Base-by-base conservation (phyloP, 352 stramenopile species). In the Phytophthora citricola region DNA sequence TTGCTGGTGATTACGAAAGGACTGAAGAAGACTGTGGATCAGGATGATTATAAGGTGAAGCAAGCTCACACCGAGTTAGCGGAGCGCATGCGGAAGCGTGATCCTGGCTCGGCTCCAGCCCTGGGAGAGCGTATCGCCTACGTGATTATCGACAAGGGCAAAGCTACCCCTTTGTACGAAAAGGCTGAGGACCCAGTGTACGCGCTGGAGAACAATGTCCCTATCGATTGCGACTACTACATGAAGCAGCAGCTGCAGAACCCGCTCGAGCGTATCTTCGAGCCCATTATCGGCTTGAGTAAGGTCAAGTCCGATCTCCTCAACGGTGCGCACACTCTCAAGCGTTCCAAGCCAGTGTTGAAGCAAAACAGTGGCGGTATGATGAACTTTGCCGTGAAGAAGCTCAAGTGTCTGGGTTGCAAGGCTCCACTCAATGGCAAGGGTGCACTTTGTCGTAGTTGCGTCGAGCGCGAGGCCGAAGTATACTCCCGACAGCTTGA, bases 161-260 rank as follows among this genome's bases (percentile, higher is more conserved):
- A 99, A 78, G 87, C 90, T 29, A 94, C 94, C 8, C 91, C 94
- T 32, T 95, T 97, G 41, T 99, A 99, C 72, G 96, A 99, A 64
- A 99, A 99, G 73, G 94, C 91, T 0, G 98, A 99, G 67, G 98
- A 99, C 77, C 98, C 98, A 7, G 97, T 99, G 63, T 99, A 98
- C 64, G 97, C 98, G 6, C 82, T 99, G 14, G 98, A 99, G 66
- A 98, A 99, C 79, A 99, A 98, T 75, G 66, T 99, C 7, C 95
- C 97, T 9, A 99, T 99, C 69, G 98, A 99, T 75, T 98, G 92
- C 48, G 92, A 99, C 64, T 99, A 99, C 83, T 99, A 99, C 76
- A 79, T 99, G 53, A 97, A 97, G 48, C 98, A 99, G 74, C 98
- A 99, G 76, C 81, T 99, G 31, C 93, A 95, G 52, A 99, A 99